These are phyloP conservation scores for Hypoxylon sp. DNA, from an alignment of 2,329 filamentous ascomycete species.

Conservation along the genomic window DNA sequence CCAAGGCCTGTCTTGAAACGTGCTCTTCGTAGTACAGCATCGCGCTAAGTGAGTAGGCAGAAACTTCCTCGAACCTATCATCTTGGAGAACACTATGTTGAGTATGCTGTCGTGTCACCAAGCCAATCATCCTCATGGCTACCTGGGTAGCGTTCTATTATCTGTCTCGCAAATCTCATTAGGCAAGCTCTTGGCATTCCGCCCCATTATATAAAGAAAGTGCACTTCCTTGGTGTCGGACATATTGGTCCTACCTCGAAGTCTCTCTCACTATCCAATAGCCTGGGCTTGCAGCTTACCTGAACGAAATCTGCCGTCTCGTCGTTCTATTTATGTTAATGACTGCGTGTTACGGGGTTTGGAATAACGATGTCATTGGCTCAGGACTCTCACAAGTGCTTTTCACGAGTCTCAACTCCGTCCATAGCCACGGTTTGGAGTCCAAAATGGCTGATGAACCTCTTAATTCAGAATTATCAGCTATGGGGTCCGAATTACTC, in stretches of 20 bases:
- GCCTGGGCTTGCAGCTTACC: neutral
- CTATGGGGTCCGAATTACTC: neutral
- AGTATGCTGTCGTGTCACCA: neutral
- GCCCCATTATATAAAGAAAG: neutral
- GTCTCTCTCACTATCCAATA: neutral
- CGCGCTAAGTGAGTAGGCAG: neutral
- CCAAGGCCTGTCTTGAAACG: neutral
- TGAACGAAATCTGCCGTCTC: neutral
- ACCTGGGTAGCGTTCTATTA: too few relatives aligned
- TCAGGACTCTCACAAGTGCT: too few relatives aligned
- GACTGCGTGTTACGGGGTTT: neutral
- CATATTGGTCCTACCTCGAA: neutral
- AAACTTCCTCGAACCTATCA: neutral
- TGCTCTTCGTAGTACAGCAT: neutral
- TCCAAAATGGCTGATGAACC: too few relatives aligned
- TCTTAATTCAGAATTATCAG: neutral
- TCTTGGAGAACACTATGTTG: neutral
- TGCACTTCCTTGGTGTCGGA: neutral
- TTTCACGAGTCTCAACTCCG: neutral
- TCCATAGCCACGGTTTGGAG: neutral
- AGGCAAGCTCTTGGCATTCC: neutral
- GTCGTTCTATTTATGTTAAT: neutral
- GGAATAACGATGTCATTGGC: neutral
- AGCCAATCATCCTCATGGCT: neutral
- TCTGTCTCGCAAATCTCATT: neutral